Percentiles rank a stretch among this genome's conserved stretches.
Evolutionary conservation across 768 basidiomycete genomes (phyloP).

Genomic region (Lentinula raphanica): DNA sequence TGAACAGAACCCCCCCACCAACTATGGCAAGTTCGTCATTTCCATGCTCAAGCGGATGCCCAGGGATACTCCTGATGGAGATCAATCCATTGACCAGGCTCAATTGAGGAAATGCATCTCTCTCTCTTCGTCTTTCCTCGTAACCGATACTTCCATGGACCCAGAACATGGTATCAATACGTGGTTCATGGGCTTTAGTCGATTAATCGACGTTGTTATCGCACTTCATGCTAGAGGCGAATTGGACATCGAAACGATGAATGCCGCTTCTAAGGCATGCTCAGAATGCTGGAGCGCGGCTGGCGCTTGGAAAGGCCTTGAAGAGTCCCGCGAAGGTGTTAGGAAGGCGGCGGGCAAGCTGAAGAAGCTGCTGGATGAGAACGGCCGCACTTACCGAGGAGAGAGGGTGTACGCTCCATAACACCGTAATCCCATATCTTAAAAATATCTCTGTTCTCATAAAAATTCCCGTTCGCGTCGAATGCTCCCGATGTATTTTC

Average conservation of each 20-base stretch:
- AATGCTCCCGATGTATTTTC: background rate
- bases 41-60: slow-evolving; percentile 49
- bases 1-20: slow-evolving; percentile 40
- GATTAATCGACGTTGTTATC: slow-evolving; percentile 66
- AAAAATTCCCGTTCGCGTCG: background rate
- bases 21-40: slow-evolving; percentile 59
- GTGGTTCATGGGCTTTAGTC: slow-evolving; percentile 65
- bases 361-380: slow-evolving; percentile 51
- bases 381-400: slow-evolving; percentile 40
- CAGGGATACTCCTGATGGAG: slow-evolving; percentile 19
- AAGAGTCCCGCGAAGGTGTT: slow-evolving; percentile 58
- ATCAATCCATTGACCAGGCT: slow-evolving; percentile 49
- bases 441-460: too few species aligned
- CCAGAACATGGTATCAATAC: slow-evolving; percentile 48
- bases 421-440: background rate
- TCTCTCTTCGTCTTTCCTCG: slow-evolving; percentile 72
- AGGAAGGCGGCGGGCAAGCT: slow-evolving; percentile 57
- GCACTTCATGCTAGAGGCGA: slow-evolving; percentile 64
- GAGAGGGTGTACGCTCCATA: slow-evolving; percentile 28
- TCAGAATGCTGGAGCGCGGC: slow-evolving; percentile 79
- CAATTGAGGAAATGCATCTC: slow-evolving; percentile 59
- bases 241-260: slow-evolving; percentile 73
- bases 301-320: slow-evolving; percentile 63
- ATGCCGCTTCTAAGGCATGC: slow-evolving; percentile 63
- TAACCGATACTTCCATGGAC: slow-evolving; percentile 69